These are phyloP conservation scores for Pisolithus microcarpus DNA, from an alignment of 768 basidiomycete species.

Conservation along the genomic window DNA sequence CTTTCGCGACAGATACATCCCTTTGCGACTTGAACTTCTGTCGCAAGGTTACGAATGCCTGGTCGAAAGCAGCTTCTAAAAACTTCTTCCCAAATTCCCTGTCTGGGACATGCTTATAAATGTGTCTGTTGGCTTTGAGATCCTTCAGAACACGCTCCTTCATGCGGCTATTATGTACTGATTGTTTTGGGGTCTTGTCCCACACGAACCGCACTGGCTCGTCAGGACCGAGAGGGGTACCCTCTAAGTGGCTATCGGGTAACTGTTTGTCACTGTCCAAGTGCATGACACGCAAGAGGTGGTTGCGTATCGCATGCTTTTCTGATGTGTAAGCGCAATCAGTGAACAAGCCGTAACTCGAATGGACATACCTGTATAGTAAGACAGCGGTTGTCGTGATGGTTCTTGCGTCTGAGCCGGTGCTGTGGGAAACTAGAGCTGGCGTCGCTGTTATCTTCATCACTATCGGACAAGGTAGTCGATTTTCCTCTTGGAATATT, in stretches of 20 bases:
- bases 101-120: constrained; percentile 58
- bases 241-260: constrained; percentile 58
- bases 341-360: neutral
- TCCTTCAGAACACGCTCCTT: constrained; percentile 56
- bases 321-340: neutral
- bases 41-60: constrained; percentile 60
- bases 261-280: constrained; percentile 49
- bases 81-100: constrained; percentile 59
- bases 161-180: constrained; percentile 67
- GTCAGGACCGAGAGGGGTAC: constrained; percentile 33
- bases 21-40: constrained; percentile 60
- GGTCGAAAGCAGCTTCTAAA: constrained; percentile 60
- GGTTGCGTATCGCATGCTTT: constrained; percentile 67
- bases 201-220: constrained; percentile 73
- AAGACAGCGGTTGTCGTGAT: constrained; percentile 57
- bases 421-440: constrained; percentile 26
- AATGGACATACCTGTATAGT: constrained; percentile 54
- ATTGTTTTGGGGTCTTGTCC: constrained; percentile 72
- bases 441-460: constrained; percentile 30
- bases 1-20: constrained; percentile 39
- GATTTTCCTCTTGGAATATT: constrained; percentile 24
- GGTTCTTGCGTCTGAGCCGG: constrained; percentile 42
- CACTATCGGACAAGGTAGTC: constrained; percentile 28
- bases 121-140: constrained; percentile 45
- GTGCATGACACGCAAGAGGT: constrained; percentile 55